A percentile compares a stretch with the other conserved stretches of the same genome.
These are phyloP conservation scores for Fraxinus cuspidata DNA, from an alignment of 257 asterid genomes.

Conservation along the genomic window DNA sequence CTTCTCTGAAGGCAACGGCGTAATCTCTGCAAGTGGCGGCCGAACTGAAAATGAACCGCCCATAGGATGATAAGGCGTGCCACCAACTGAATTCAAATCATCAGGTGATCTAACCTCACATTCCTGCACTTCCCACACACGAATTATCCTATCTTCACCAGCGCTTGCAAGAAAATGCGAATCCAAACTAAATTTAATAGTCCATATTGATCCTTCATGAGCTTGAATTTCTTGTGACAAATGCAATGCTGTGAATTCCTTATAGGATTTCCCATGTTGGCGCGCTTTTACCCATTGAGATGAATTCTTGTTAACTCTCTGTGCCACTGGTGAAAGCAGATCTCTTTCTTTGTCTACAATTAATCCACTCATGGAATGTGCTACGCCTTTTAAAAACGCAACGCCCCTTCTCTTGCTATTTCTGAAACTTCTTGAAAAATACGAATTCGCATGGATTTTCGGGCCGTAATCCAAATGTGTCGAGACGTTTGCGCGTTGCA, in stretches of 20 bases:
- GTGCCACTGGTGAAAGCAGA: conserved; percentile 27
- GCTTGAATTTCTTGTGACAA: conserved; percentile 88
- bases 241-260: conserved; percentile 80
- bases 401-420: conserved; percentile 80
- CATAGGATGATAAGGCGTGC: conserved; percentile 64
- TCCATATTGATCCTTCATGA: conserved; percentile 87
- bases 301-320: conserved; percentile 37
- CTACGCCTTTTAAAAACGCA: conserved; percentile 62
- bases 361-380: conserved; percentile 56
- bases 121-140: conserved; percentile 95
- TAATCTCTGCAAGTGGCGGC: conserved; percentile 58
- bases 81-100: conserved; percentile 40
- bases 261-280: conserved; percentile 72
- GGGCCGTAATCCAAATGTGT: conserved; percentile 37
- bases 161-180: conserved; percentile 76
- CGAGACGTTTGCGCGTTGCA: conserved; percentile 54
- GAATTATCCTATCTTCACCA: conserved; percentile 81
- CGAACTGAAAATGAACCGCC: conserved; percentile 41
- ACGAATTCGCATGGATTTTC: conserved; percentile 47
- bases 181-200: conserved; percentile 67
- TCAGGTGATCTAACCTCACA: conserved; percentile 61
- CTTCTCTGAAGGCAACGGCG: conserved; percentile 54
- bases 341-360: conserved; percentile 55
- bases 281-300: conserved; percentile 79
- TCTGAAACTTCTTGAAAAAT: conserved; percentile 66